phyloP scores from a whole-genome alignment of 495 filamentous ascomycete species.

The Xanthoparmelia taractica region DNA sequence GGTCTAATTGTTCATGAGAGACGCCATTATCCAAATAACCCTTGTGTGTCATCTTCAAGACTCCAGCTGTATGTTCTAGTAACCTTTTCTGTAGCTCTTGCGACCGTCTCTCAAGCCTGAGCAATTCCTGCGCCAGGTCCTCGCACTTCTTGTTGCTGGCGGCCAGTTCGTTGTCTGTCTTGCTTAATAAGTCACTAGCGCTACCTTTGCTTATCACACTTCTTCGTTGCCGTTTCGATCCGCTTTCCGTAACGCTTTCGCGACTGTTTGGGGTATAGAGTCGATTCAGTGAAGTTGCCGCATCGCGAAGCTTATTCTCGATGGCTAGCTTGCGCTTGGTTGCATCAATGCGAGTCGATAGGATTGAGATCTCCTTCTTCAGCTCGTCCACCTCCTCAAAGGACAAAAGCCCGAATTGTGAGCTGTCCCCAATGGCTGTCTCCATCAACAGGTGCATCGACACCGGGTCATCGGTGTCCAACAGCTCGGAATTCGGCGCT shows the following conservation, averaged over 20 bases:
- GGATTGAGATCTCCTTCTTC: conserved; percentile 69
- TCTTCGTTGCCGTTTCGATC: conserved; percentile 34
- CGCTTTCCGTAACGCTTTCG: conserved; percentile 32
- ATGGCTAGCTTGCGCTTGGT: conserved; percentile 76
- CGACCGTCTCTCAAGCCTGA: conserved; percentile 61
- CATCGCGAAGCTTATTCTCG: conserved; percentile 89
- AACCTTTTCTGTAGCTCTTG: conserved; percentile 64
- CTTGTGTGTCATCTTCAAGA: conserved; percentile 81
- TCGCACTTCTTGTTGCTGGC: conserved; percentile 75
- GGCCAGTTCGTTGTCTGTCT: conserved; percentile 66
- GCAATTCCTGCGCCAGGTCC: conserved; percentile 72
- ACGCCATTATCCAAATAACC: conserved; percentile 43
- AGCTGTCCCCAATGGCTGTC: conserved; percentile 82
- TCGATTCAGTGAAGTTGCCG: conserved; percentile 73
- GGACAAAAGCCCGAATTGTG: conserved; percentile 73
- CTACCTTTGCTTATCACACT: conserved; percentile 47
- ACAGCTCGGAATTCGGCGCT: conserved; percentile 37
- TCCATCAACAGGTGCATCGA: conserved; percentile 84
- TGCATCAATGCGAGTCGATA: conserved; percentile 68
- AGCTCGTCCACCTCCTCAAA: conserved; percentile 83
- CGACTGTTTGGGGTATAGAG: conserved; percentile 56
- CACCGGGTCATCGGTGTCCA: conserved; percentile 50
- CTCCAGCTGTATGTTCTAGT: conserved; percentile 84
- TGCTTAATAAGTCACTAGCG: conserved; percentile 35
- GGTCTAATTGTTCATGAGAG: conserved; percentile 57